Evolutionary conservation across 2,329 filamentous ascomycete genomes (phyloP), one percentile per base, ranked within the genome.

Genomic region (Epichloe scottii): DNA sequence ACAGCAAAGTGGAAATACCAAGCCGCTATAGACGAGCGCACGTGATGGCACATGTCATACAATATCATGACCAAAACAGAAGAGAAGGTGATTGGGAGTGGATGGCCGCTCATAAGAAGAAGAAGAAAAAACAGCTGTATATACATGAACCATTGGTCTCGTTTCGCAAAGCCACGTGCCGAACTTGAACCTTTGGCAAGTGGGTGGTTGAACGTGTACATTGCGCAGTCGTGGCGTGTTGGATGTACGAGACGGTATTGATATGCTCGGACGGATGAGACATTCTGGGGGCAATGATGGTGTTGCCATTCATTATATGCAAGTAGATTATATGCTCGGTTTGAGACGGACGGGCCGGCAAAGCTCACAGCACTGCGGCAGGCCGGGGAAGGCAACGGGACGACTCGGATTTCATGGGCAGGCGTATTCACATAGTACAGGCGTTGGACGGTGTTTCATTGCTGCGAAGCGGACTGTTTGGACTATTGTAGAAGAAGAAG

Each of bases 331-430:
- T 4, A 46, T 46, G 41, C 43, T 40, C 46, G 43, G 49, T 42
- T 51, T 47, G 43, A 51, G 41, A 47, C 5, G n/a, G 48, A 5
- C 42, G 49, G 49, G 48, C 12, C 42, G 49, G 49, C 15, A 46
- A n/a, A 51, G 42, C 43, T 46, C 35, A 42, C 37, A 15, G 49
- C 49, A 46, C n/a, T 30, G 35, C 34, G 35, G 17, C 33, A 19
- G 35, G 34, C 19, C 17, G 35, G 15, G 43, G 10, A 15, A 46
- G 19, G 43, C 14, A 35, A 46, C 15, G 44, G 44, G 6, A 30
- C 14, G 11, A 4, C 30, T 30, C 17, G 42, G 42, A n/a, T 19
- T 30, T 33, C 30, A 50, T 26, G 48, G 49, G 37, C 14, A 37
- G 26, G 40, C 19, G 38, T 17, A 51, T 47, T 34, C 33, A 47